These are phyloP conservation scores for Atkinsonella hypoxylon DNA, from an alignment of 2,329 filamentous ascomycete species.

Conservation along the genomic window DNA sequence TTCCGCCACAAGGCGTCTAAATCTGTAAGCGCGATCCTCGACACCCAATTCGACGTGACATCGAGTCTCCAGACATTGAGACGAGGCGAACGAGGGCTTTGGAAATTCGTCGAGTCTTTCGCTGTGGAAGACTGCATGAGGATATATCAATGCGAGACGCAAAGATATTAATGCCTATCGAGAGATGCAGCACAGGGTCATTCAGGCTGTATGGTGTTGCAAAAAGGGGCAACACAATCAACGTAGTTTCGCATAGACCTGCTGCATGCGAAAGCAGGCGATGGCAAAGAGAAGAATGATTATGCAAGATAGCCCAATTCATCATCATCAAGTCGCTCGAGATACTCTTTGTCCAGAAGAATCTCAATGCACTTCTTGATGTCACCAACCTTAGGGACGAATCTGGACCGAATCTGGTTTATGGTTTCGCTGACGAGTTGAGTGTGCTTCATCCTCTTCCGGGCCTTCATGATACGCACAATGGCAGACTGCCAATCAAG, in stretches of 20 bases:
- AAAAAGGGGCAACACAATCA: neutral
- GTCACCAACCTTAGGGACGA: conserved; percentile 82
- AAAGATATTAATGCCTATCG: too few species aligned
- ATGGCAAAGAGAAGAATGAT: neutral
- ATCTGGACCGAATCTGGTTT: conserved; percentile 83
- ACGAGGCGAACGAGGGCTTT: too few species aligned
- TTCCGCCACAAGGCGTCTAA: neutral
- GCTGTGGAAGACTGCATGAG: too few species aligned
- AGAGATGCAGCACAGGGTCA: too few species aligned
- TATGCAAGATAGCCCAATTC: conserved; percentile 88
- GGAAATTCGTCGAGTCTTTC: too few species aligned
- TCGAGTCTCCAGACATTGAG: too few species aligned
- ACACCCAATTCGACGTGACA: neutral
- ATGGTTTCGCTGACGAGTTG: conserved; percentile 93
- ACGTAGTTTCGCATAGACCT: neutral
- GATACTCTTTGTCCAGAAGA: conserved; percentile 94
- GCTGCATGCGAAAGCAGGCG: neutral
- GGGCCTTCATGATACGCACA: conserved; percentile 98
- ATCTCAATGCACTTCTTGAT: conserved; percentile 99
- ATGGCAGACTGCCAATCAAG: conserved; percentile 65
- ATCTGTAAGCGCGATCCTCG: neutral
- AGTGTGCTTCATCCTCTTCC: conserved; percentile 97
- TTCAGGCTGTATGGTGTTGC: too few species aligned
- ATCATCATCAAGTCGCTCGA: conserved; percentile 89
- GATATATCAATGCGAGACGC: too few species aligned